These are phyloP conservation scores for Lophiotrema nucula DNA, from an alignment of 495 filamentous ascomycete genomes.

Conservation along the genomic window DNA sequence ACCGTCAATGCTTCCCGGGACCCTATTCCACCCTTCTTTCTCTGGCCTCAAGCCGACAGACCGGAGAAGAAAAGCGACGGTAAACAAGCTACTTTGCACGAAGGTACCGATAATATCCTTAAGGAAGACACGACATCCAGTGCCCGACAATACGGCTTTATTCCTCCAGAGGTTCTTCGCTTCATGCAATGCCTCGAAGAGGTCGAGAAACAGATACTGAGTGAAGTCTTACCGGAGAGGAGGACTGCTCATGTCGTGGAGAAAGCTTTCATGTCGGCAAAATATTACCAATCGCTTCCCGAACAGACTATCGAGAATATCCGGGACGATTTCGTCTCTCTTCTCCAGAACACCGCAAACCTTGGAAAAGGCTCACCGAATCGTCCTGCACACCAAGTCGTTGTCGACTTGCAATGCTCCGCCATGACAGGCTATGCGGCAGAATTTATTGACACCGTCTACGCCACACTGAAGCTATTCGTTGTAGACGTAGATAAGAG, in stretches of 20 bases:
- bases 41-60: conserved; percentile 5
- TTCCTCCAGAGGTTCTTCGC: conserved; percentile 1
- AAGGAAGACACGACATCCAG: neutral
- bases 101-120: too few relatives aligned
- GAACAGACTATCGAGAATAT: neutral
- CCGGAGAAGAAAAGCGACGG: neutral
- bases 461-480: conserved; percentile 14
- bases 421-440: neutral
- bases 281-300: conserved; percentile 19
- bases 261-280: conserved; percentile 11
- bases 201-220: conserved; percentile 12
- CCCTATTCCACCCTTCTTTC: conserved; percentile 22
- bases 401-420: conserved; percentile 6
- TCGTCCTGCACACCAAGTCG: conserved; percentile 4
- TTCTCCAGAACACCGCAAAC: neutral
- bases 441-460: conserved; percentile 2
- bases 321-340: neutral
- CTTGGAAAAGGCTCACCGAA: neutral
- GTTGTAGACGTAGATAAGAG: conserved; percentile 10
- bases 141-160: conserved; percentile 1
- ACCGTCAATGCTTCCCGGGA: neutral
- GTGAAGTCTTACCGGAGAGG: neutral
- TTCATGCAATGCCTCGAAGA: conserved; percentile 10
- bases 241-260: conserved; percentile 6
- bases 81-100: too few relatives aligned